Evolutionary conservation across 768 basidiomycete genomes (phyloP).

Genomic region (Candolleomyces eurysporus): DNA sequence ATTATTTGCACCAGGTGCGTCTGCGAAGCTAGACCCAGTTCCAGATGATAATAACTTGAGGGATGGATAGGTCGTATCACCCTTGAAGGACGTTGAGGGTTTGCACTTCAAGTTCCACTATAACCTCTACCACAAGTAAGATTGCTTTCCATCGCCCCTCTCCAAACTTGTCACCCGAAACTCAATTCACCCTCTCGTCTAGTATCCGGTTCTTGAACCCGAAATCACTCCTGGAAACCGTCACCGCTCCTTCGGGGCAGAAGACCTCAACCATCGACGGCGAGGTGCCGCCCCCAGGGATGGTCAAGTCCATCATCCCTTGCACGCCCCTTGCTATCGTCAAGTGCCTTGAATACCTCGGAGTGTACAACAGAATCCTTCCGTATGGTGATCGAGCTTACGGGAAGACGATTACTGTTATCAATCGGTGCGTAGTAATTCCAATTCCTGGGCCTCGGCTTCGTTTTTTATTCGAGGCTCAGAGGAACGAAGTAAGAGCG

Average conservation of each 20-base stretch:
- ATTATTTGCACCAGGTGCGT: slow-evolving; percentile 90
- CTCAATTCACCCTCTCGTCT: no score
- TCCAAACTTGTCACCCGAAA: no score
- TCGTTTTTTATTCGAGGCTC: background rate
- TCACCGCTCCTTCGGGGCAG: slow-evolving; percentile 30
- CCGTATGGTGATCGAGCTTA: slow-evolving; percentile 95
- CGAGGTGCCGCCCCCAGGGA: slow-evolving; percentile 76
- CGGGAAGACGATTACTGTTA: slow-evolving; percentile 89
- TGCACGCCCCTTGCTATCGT: slow-evolving; percentile 97
- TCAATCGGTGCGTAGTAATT: slow-evolving; percentile 69
- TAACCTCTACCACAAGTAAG: slow-evolving; percentile 91
- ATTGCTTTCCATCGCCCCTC: slow-evolving; percentile 14
- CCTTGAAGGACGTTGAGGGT: slow-evolving; percentile 97
- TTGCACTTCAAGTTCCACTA: slow-evolving; percentile 95
- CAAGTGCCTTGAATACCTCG: slow-evolving; percentile 86
- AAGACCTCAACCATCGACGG: slow-evolving; percentile 26
- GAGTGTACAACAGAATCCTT: slow-evolving; percentile 91
- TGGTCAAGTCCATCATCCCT: slow-evolving; percentile 94
- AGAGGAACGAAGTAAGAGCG: no score
- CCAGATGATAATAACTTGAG: background rate
- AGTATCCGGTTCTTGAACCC: slow-evolving; percentile 94
- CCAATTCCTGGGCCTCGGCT: background rate
- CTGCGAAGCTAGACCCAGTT: no score
- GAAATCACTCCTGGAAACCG: slow-evolving; percentile 53
- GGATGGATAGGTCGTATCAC: slow-evolving; percentile 76